Percentiles rank a stretch among this genome's conserved stretches.
Conservation (phyloP, 306 rosid genomes). For the Abrus precatorius region DNA sequence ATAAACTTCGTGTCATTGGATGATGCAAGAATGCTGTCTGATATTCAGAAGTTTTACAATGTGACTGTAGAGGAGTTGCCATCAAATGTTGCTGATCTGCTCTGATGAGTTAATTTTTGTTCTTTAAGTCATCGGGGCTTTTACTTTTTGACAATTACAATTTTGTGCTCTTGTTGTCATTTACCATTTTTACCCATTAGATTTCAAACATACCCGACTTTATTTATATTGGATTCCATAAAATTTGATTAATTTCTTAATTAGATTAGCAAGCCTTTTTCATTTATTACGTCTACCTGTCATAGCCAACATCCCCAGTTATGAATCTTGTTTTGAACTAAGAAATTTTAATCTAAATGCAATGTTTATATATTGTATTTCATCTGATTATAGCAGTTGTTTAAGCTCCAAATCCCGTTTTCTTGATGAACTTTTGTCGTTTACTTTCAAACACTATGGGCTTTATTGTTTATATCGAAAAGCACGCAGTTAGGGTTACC, state of each 20-base stretch:
- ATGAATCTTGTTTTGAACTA: neutral
- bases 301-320: neutral
- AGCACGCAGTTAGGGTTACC: no score
- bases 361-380: neutral
- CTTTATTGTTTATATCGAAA: neutral
- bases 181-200: slow-evolving; percentile 38
- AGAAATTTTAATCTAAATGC: neutral
- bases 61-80: slow-evolving; percentile 95
- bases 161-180: slow-evolving; percentile 37
- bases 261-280: neutral
- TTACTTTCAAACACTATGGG: neutral
- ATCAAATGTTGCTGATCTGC: slow-evolving; percentile 85
- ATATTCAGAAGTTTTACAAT: slow-evolving; percentile 93
- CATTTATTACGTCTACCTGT: neutral
- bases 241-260: slow-evolving; percentile 41
- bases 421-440: neutral
- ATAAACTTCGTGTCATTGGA: slow-evolving; percentile 83
- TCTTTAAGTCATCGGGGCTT: slow-evolving; percentile 51
- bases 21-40: slow-evolving; percentile 81
- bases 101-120: slow-evolving; percentile 65
- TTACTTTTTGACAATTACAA: slow-evolving; percentile 55
- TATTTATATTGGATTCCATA: slow-evolving; percentile 50
- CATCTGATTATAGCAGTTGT: neutral
- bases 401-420: neutral
- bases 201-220: slow-evolving; percentile 53